A percentile compares a stretch with the other conserved stretches of the same genome.
phyloP scores from a whole-genome alignment of 805 yeast genomes.

The Wickerhamomyces canadensis region DNA sequence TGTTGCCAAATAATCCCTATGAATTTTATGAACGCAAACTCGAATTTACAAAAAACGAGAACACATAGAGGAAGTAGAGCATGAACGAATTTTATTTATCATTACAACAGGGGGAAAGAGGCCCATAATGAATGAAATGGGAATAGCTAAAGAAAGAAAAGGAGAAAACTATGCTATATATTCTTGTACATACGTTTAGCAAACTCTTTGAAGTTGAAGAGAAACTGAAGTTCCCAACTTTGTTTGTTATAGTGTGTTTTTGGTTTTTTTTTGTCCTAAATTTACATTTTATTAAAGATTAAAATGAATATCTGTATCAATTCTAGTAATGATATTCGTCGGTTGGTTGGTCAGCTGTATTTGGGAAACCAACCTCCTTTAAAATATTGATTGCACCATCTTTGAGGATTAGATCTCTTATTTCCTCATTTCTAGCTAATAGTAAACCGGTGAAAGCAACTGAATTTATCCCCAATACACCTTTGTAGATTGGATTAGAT shows the following conservation, averaged over 20 bases:
- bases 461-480: conserved; percentile 58
- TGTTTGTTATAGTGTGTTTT: no score
- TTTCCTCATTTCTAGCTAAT: conserved; percentile 63
- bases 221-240: no score
- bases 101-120: no score
- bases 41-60: no score
- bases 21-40: background rate
- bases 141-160: no score
- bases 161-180: no score
- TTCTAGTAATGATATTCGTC: conserved; percentile 57
- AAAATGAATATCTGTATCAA: background rate
- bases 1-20: conserved; percentile 6
- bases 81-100: no score
- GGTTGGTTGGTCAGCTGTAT: conserved; percentile 48
- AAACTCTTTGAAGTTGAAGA: no score
- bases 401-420: conserved; percentile 39
- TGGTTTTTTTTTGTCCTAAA: background rate
- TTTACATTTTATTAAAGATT: background rate
- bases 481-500: conserved; percentile 43
- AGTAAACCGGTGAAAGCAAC: conserved; percentile 77
- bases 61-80: no score
- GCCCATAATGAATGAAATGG: no score
- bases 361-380: conserved; percentile 61
- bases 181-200: no score
- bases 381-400: conserved; percentile 48